These are phyloP conservation scores for Paramecium primaurelia DNA, from an alignment of 73 alveolate species.

Conservation along the genomic window DNA sequence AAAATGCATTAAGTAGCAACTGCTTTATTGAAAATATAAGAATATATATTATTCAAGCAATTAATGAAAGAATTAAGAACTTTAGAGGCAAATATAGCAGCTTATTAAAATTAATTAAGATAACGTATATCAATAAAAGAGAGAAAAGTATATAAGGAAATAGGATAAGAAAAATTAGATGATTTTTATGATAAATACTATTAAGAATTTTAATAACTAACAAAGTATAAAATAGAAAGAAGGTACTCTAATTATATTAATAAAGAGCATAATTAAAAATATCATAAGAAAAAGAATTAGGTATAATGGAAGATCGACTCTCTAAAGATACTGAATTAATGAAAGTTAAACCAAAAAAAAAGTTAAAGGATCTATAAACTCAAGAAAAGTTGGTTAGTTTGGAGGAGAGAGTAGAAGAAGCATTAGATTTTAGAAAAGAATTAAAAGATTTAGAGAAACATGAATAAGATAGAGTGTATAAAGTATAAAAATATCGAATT, in stretches of 20 bases:
- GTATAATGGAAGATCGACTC: conserved; percentile 75
- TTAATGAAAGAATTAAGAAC: conserved; percentile 80
- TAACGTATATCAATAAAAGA: conserved; percentile 81
- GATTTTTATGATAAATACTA: conserved; percentile 91
- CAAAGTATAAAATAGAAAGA: conserved; percentile 68
- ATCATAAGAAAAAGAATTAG: conserved; percentile 78
- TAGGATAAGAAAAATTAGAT: conserved; percentile 90
- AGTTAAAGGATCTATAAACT: conserved; percentile 79
- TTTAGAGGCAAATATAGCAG: conserved; percentile 79
- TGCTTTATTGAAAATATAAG: conserved; percentile 31
- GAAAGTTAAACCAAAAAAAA: conserved; percentile 88
- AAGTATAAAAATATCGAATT: conserved; percentile 80
- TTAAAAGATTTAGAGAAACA: conserved; percentile 78
- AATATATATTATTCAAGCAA: conserved; percentile 71
- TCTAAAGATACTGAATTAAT: conserved; percentile 86
- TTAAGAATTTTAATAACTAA: conserved; percentile 75
- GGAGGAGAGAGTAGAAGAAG: conserved; percentile 97
- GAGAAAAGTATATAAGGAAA: conserved; percentile 76
- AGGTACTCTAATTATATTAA: background rate
- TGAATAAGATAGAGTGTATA: conserved; percentile 90
- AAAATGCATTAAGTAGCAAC: conserved; percentile 76
- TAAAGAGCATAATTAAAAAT: conserved; percentile 78
- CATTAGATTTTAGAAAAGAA: conserved; percentile 93
- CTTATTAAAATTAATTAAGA: conserved; percentile 84
- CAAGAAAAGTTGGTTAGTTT: conserved; percentile 93